These are phyloP conservation scores for Candida broadrunensis DNA, from an alignment of 805 yeast species.

Conservation along the genomic window DNA sequence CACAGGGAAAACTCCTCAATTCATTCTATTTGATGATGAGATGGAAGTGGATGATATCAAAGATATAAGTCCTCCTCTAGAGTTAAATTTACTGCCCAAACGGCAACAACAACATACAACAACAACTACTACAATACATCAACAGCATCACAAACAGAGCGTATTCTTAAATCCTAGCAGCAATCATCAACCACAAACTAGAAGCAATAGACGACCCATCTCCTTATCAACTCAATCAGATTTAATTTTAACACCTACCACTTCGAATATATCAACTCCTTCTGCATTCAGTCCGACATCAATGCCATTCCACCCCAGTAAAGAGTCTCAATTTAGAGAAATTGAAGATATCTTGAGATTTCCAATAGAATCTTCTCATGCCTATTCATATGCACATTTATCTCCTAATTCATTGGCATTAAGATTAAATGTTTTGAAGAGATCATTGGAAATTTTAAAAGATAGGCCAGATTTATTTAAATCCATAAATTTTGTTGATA, in stretches of 20 bases:
- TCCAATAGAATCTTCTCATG: slow-evolving; percentile 78
- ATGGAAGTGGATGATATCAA: neutral
- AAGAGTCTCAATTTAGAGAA: slow-evolving; percentile 3
- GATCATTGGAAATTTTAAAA: slow-evolving; percentile 71
- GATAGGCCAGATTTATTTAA: slow-evolving; percentile 55
- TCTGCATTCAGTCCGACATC: neutral
- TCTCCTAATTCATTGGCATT: slow-evolving; percentile 79
- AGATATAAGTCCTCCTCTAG: neutral
- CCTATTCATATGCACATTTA: slow-evolving; percentile 79
- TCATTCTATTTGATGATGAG: slow-evolving; percentile 3
- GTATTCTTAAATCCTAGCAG: neutral
- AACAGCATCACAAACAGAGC: neutral
- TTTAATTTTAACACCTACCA: neutral
- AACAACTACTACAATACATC: neutral
- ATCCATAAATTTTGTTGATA: slow-evolving; percentile 3
- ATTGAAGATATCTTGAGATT: slow-evolving; percentile 50
- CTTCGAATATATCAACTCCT: neutral
- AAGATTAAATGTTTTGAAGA: slow-evolving; percentile 67
- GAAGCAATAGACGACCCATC: neutral
- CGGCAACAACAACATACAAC: neutral
- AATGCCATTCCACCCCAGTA: neutral
- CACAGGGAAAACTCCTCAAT: slow-evolving; percentile 1
- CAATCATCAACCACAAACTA: neutral
- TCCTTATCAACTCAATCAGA: neutral
- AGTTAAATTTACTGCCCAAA: neutral